These are phyloP conservation scores for Pythium biforme DNA, from an alignment of 352 stramenopile species.

Conservation along the genomic window DNA sequence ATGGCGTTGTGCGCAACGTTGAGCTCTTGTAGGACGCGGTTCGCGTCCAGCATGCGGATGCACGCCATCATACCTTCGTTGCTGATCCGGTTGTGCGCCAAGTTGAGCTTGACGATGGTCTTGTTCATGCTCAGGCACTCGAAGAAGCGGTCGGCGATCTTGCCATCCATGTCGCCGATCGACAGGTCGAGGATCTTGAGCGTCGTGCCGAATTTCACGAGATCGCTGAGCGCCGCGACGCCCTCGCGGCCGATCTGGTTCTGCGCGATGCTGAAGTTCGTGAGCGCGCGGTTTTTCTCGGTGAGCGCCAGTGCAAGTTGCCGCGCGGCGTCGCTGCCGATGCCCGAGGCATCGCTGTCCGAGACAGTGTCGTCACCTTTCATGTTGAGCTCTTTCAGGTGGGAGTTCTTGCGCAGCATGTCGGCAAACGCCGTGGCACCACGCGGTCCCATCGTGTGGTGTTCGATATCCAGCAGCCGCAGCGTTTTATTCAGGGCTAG, in stretches of 20 bases:
- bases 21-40: slow-evolving; percentile 58
- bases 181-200: slow-evolving; percentile 67
- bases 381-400: slow-evolving; percentile 61
- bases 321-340: slow-evolving; percentile 49
- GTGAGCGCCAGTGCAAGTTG: slow-evolving; percentile 43
- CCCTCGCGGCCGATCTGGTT: slow-evolving; percentile 64
- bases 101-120: slow-evolving; percentile 42
- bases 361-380: slow-evolving; percentile 57
- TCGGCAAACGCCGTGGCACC: slow-evolving; percentile 56
- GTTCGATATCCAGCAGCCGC: slow-evolving; percentile 64
- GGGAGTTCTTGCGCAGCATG: slow-evolving; percentile 59
- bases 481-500: slow-evolving; percentile 61
- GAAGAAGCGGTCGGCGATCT: slow-evolving; percentile 62
- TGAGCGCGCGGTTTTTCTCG: slow-evolving; percentile 51
- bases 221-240: slow-evolving; percentile 45
- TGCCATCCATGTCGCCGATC: slow-evolving; percentile 51
- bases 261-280: slow-evolving; percentile 49
- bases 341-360: slow-evolving; percentile 39
- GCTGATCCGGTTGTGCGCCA: slow-evolving; percentile 68
- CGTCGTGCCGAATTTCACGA: slow-evolving; percentile 50
- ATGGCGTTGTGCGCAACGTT: slow-evolving; percentile 75
- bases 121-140: slow-evolving; percentile 63
- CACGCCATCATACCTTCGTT: slow-evolving; percentile 73
- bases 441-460: slow-evolving; percentile 61
- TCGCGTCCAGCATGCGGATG: slow-evolving; percentile 50